Conservation (phyloP, 2,329 filamentous ascomycete genomes). For the Beauveria rudraprayagi region DNA sequence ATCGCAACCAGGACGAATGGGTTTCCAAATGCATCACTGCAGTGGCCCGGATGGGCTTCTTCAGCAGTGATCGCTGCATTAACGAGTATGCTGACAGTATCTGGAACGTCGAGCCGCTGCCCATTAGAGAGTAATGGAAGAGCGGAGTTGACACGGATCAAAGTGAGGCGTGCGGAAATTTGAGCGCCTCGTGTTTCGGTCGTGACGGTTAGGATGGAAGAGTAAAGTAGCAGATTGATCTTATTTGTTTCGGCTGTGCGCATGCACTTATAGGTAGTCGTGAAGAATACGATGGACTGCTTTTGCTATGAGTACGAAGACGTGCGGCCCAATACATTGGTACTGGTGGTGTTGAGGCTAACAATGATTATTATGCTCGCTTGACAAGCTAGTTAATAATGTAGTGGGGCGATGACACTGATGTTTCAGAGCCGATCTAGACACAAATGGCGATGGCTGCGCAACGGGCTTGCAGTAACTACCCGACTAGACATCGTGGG, state of each 20-base stretch:
- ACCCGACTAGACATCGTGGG: not conserved
- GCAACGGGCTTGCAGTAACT: not conserved
- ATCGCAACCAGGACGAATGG: conserved; percentile 89
- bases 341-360: not conserved
- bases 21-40: conserved; percentile 80
- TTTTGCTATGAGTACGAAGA: not conserved
- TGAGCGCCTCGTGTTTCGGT: not conserved
- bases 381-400: not conserved
- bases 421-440: not conserved
- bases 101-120: conserved; percentile 88
- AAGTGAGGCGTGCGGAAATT: not conserved
- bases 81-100: conserved; percentile 95
- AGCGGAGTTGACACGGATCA: not conserved
- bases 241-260: not conserved
- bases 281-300: not conserved
- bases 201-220: not conserved
- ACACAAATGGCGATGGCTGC: not conserved
- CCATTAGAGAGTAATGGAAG: conserved; percentile 29
- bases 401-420: not conserved
- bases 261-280: not conserved
- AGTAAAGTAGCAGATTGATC: not conserved
- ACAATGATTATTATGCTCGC: not conserved
- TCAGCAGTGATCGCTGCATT: conserved; percentile 89
- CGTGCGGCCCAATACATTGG: not conserved
- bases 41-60: conserved; percentile 94